Base-by-base conservation (phyloP, 1,284 basidiomycete genomes). In the Phlebopus sp. region DNA sequence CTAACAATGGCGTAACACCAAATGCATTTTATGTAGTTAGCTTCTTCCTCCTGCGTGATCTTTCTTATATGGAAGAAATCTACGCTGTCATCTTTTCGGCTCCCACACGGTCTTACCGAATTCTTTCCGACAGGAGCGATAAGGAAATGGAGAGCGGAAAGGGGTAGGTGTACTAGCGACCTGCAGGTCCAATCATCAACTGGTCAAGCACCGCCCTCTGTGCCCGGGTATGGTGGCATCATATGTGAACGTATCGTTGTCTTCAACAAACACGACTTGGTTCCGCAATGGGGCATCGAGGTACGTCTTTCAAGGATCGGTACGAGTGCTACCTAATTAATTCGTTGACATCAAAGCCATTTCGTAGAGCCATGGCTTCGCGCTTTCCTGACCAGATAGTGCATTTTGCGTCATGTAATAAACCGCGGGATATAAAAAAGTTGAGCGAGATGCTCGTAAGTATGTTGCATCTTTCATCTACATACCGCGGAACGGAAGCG, bases 241-340 rank as follows among this genome's bases (percentile, higher is more conserved):
- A 72, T 82, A 41, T 87, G 88, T 59, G 86, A 94, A 69, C 87
- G 90, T 44, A 78, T 99, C 34, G 82, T 99, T 36, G 90, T 98
- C 5, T 83, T 98, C 59, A 96, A 92, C 59, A 98, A 98, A 72
- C 79, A 87, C 35, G 97, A 99, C 69, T 74, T 98, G 37, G 91
- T 97, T 5, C 85, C 94, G 40, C 75, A 79, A 53, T 84, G 85
- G 77, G 90, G 92, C 27, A 80, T 95, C 58, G 79, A 88, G 75
- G 94, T 94, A 57, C 56, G 79, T 65, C 25, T 46, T 34, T 47
- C 48, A 42, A 38, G 7, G 37, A 36, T 42, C 45, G 43, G 40
- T 39, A 42, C 27, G 7, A 42, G 47, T 54, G 48, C 50, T 27
- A 34, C 29, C 2, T n/a, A 2, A 8, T 38, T 42, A 37, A 41